Evolutionary conservation across 306 rosid genomes (phyloP).

Genomic region (Potentilla sterilis): DNA sequence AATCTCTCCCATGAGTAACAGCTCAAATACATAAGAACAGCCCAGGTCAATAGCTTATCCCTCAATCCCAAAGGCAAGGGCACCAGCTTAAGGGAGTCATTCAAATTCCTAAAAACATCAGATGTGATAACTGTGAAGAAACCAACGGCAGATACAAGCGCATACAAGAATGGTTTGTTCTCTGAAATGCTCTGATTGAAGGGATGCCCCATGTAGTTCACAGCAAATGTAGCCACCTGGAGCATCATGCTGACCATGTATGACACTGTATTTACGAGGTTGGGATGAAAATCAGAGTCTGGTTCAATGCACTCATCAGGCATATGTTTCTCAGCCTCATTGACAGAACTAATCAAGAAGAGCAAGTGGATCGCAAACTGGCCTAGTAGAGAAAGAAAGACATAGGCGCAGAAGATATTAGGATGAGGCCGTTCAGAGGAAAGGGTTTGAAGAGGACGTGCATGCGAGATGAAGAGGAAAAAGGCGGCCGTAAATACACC

Average conservation of each 20-base stretch:
- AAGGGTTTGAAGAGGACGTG: constrained; percentile 88
- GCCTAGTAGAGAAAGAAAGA: constrained; percentile 86
- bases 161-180: constrained; percentile 79
- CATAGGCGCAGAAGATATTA: constrained; percentile 73
- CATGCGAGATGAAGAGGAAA: constrained; percentile 96
- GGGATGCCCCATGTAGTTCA: constrained; percentile 99
- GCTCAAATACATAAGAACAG: constrained; percentile 68
- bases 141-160: constrained; percentile 63
- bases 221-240: constrained; percentile 99
- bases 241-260: constrained; percentile 99
- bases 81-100: constrained; percentile 84
- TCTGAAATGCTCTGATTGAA: constrained; percentile 95
- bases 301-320: constrained; percentile 98
- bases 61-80: constrained; percentile 86
- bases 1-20: constrained; percentile 94
- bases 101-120: constrained; percentile 76
- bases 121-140: constrained; percentile 88
- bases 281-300: constrained; percentile 87
- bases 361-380: constrained; percentile 79
- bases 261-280: constrained; percentile 93
- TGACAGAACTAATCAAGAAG: constrained; percentile 78
- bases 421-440: constrained; percentile 95
- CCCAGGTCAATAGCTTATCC: constrained; percentile 80
- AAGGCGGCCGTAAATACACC: constrained; percentile 98
- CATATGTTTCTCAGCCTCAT: constrained; percentile 90